phyloP scores from a whole-genome alignment of 1,284 basidiomycete genomes.

The Marasmius sp. region DNA sequence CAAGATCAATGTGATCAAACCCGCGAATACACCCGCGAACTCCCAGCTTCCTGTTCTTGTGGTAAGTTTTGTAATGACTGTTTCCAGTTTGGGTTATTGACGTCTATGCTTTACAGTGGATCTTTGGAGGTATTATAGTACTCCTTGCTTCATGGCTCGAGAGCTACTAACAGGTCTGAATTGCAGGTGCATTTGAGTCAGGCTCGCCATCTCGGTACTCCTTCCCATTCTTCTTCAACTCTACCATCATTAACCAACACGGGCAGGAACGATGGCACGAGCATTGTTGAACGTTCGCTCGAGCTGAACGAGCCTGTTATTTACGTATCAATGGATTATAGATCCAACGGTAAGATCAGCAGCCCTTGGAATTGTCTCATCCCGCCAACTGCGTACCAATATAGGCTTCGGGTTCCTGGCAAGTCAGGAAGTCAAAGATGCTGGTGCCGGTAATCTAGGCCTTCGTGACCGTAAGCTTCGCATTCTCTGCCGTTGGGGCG shows the following conservation, averaged over 20 bases:
- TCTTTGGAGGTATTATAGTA: constrained; percentile 48
- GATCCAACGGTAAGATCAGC: constrained; percentile 23
- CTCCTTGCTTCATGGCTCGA: neutral
- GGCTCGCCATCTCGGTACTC: constrained; percentile 36
- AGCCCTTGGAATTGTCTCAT: too few species aligned
- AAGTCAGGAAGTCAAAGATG: constrained; percentile 40
- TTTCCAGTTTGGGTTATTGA: neutral
- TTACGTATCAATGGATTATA: constrained; percentile 57
- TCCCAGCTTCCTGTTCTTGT: constrained; percentile 55
- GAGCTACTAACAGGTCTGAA: neutral
- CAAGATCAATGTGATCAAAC: constrained; percentile 55
- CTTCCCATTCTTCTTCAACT: neutral
- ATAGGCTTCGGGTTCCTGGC: constrained; percentile 39
- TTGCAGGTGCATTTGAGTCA: constrained; percentile 42
- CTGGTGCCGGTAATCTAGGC: constrained; percentile 46
- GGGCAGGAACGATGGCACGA: constrained; percentile 40
- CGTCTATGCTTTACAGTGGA: constrained; percentile 38
- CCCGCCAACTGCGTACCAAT: neutral
- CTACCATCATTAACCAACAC: constrained; percentile 12
- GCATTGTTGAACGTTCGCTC: constrained; percentile 49
- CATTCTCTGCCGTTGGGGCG: neutral
- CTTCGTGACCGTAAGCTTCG: constrained; percentile 36
- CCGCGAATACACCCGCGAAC: constrained; percentile 32
- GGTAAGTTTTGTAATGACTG: constrained; percentile 30
- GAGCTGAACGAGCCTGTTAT: constrained; percentile 46